Evolutionary conservation across 2,329 filamentous ascomycete species (phyloP).

Genomic region (Tolypocladium cylindrosporum): DNA sequence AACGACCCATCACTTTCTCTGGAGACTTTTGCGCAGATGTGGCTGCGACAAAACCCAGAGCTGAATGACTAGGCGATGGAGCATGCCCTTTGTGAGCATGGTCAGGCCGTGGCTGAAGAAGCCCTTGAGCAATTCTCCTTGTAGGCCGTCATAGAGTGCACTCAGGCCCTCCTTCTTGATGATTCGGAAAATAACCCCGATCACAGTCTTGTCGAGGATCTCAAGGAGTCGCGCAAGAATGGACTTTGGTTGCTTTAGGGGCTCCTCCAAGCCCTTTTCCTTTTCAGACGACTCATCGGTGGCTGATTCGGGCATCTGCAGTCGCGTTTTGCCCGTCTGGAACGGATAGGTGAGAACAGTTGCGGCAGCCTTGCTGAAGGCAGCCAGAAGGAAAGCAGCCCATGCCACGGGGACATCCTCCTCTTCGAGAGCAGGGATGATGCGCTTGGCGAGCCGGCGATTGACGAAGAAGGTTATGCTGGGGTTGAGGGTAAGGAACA

Average conservation of each 20-base stretch:
- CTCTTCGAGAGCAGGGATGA: slow-evolving; percentile 40
- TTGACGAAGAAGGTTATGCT: slow-evolving; percentile 80
- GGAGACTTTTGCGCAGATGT: slow-evolving; percentile 13
- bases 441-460: slow-evolving; percentile 52
- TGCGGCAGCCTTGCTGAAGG: slow-evolving; percentile 68
- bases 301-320: slow-evolving; percentile 47
- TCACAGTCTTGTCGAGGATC: slow-evolving; percentile 39
- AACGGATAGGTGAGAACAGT: slow-evolving; percentile 76
- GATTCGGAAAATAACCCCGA: slow-evolving; percentile 51
- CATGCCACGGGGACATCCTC: slow-evolving; percentile 27
- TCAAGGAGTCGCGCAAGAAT: slow-evolving; percentile 8
- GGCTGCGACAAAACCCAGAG: slow-evolving; percentile 50
- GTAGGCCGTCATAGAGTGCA: slow-evolving; percentile 67
- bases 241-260: not conserved
- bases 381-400: slow-evolving; percentile 46
- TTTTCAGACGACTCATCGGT: slow-evolving; percentile 5
- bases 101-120: slow-evolving; percentile 82
- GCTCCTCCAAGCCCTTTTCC: slow-evolving; percentile 1
- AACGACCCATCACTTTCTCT: not conserved
- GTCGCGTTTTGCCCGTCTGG: slow-evolving; percentile 70
- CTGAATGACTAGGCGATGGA: slow-evolving; percentile 63
- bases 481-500: slow-evolving; percentile 77
- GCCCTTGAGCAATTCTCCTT: slow-evolving; percentile 67
- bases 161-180: slow-evolving; percentile 53
- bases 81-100: slow-evolving; percentile 74